Evolutionary conservation across 768 basidiomycete genomes (phyloP).

Genomic region (Amanita molliuscula): DNA sequence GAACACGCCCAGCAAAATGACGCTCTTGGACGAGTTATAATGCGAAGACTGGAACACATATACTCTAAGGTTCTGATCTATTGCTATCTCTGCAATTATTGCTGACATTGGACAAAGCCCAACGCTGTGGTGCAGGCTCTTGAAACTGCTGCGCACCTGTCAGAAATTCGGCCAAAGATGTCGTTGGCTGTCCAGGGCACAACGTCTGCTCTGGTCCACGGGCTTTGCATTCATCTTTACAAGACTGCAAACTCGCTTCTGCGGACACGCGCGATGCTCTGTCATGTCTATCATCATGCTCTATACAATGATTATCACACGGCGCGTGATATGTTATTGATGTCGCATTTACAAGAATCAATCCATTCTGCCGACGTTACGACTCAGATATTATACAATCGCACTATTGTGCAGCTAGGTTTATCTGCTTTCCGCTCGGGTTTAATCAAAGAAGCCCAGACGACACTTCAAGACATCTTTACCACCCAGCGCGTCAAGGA

Average conservation of each 20-base stretch:
- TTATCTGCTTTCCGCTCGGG: conserved; percentile 95
- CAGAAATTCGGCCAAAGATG: conserved; percentile 53
- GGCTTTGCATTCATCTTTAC: conserved; percentile 88
- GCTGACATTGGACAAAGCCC: conserved; percentile 44
- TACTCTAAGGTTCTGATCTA: conserved; percentile 74
- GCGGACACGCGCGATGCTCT: conserved; percentile 93
- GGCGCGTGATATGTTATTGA: conserved; percentile 94
- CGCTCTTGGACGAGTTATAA: conserved; percentile 77
- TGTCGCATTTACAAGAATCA: conserved; percentile 97
- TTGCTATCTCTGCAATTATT: neutral
- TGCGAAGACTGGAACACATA: conserved; percentile 95
- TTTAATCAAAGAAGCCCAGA: conserved; percentile 87
- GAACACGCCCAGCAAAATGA: conserved; percentile 72
- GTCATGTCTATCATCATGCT: conserved; percentile 95
- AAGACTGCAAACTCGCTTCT: conserved; percentile 84
- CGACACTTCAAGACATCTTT: conserved; percentile 91
- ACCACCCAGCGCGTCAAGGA: conserved; percentile 96
- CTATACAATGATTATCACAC: conserved; percentile 95
- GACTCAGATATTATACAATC: conserved; percentile 97
- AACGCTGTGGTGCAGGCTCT: conserved; percentile 87
- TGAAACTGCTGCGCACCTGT: conserved; percentile 54
- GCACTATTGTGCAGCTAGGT: conserved; percentile 94
- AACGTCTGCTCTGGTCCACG: conserved; percentile 75
- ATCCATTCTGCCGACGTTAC: conserved; percentile 93
- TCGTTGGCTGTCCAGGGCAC: conserved; percentile 42